Percentiles rank a stretch among this genome's conserved stretches.
Evolutionary conservation across 805 yeast genomes (phyloP).

Genomic region (Candida khao-thaluensis): DNA sequence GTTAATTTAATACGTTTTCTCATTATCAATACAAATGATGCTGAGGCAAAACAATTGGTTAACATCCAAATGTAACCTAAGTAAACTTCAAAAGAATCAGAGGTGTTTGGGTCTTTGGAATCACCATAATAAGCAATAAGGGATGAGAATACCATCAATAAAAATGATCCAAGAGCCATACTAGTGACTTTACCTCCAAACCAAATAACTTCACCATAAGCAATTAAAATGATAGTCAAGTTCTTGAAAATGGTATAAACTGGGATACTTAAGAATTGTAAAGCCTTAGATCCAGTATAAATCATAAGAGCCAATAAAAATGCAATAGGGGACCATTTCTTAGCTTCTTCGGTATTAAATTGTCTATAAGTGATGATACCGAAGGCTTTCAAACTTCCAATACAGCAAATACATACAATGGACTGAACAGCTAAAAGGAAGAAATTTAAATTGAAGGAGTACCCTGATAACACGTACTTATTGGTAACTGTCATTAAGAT

Average conservation of each 20-base stretch:
- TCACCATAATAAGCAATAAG: constrained; percentile 94
- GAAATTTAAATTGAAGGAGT: constrained; percentile 75
- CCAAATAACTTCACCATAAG: constrained; percentile 97
- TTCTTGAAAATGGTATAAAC: constrained; percentile 98
- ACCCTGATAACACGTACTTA: constrained; percentile 85
- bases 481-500: constrained; percentile 97
- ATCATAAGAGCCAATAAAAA: constrained; percentile 87
- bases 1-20: constrained; percentile 97
- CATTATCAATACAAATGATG: constrained; percentile 90
- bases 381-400: constrained; percentile 67
- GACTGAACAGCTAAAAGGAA: constrained; percentile 88
- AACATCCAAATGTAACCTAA: constrained; percentile 97
- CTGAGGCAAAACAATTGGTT: constrained; percentile 89
- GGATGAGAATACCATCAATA: constrained; percentile 93
- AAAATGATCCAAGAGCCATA: constrained; percentile 85
- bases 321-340: constrained; percentile 95
- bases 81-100: constrained; percentile 47
- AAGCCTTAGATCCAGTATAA: constrained; percentile 93
- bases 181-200: constrained; percentile 90
- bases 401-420: constrained; percentile 72
- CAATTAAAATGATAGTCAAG: constrained; percentile 92
- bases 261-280: constrained; percentile 88
- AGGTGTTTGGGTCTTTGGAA: constrained; percentile 38
- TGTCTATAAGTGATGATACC: constrained; percentile 85
- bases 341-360: constrained; percentile 82